Conservation (phyloP, 1,284 basidiomycete species). For the Naganishia sp. region DNA sequence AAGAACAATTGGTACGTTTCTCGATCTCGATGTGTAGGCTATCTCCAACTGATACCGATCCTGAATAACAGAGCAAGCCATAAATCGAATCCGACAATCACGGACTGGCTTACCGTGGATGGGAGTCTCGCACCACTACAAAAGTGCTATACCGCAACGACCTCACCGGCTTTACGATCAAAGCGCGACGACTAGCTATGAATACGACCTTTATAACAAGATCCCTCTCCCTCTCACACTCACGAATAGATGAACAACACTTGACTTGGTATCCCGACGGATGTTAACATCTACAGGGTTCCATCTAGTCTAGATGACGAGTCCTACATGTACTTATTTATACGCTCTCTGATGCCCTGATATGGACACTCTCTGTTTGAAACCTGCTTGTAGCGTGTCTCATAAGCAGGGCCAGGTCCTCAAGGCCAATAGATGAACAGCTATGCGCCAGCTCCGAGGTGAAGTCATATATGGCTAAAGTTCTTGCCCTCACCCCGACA, state of each 20-base stretch:
- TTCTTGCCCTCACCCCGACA: too few relatives aligned
- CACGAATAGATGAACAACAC: constrained; percentile 27
- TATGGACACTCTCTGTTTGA: constrained; percentile 22
- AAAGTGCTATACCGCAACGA: constrained; percentile 10
- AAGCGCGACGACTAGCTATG: constrained; percentile 21
- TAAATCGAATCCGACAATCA: constrained; percentile 31
- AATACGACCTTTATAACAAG: constrained; percentile 24
- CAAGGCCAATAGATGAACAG: too few relatives aligned
- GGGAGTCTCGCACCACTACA: too few relatives aligned
- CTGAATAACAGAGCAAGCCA: constrained; percentile 41
- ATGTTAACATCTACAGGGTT: constrained; percentile 7
- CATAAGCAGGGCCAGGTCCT: too few relatives aligned
- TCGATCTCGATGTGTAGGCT: too few relatives aligned
- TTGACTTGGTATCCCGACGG: constrained; percentile 14
- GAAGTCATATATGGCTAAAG: too few relatives aligned
- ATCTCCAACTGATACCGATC: not conserved
- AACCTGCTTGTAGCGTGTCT: not conserved
- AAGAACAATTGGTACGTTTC: constrained; percentile 47
- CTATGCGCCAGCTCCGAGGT: too few relatives aligned
- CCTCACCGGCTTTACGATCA: constrained; percentile 22
- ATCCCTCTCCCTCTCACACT: not conserved
- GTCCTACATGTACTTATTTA: constrained; percentile 14
- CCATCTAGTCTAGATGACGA: constrained; percentile 15
- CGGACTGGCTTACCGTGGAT: too few relatives aligned
- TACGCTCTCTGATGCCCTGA: constrained; percentile 19